These are phyloP conservation scores for Hibiscus tridactylites DNA, from an alignment of 345 rosid genomes.

Conservation along the genomic window DNA sequence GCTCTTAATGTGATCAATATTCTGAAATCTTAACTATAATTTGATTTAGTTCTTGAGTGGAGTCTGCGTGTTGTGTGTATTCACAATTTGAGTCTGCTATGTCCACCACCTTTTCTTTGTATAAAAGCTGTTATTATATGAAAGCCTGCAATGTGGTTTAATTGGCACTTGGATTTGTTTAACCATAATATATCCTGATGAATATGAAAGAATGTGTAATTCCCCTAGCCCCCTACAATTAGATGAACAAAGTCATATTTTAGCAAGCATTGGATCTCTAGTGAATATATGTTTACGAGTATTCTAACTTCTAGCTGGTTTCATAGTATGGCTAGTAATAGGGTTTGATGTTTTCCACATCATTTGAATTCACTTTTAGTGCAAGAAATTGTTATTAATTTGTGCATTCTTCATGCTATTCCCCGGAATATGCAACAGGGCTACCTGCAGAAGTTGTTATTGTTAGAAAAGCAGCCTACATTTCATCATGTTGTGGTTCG, in stretches of 20 bases:
- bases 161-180: not conserved
- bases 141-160: not conserved
- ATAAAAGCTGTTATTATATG: not conserved
- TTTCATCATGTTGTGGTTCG: conserved; percentile 65
- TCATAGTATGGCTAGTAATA: not conserved
- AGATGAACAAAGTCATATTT: not conserved
- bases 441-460: conserved; percentile 62
- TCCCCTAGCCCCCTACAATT: not conserved
- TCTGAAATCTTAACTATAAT: not conserved
- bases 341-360: not conserved
- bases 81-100: not conserved
- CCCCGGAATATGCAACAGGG: conserved; percentile 31
- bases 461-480: conserved; percentile 41
- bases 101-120: not conserved
- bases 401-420: not conserved
- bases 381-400: not conserved
- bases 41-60: not conserved
- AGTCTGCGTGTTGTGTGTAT: not conserved
- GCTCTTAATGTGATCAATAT: not conserved
- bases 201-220: not conserved
- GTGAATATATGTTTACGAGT: not conserved
- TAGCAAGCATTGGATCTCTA: not conserved
- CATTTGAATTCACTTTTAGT: not conserved
- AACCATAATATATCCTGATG: not conserved
- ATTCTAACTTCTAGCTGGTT: too few relatives aligned